Percentiles rank a stretch among this genome's conserved stretches.
phyloP scores from a whole-genome alignment of 2,329 filamentous ascomycete genomes.

The Fusarium dlaminii region DNA sequence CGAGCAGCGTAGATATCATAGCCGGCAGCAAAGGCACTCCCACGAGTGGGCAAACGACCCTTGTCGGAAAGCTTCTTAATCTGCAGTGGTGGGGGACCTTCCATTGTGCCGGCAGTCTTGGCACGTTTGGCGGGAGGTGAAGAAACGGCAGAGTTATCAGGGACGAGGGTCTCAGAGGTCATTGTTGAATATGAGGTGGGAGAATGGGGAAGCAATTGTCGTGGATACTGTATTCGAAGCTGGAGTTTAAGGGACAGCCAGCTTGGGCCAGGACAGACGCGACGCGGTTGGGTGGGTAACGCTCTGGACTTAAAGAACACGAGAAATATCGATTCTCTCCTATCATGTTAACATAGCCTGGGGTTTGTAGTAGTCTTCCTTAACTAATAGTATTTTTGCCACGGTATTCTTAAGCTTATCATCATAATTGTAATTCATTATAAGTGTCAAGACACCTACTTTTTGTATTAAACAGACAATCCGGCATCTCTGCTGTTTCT shows the following conservation, averaged over 20 bases:
- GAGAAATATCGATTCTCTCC: background rate
- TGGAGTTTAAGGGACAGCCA: conserved; percentile 38
- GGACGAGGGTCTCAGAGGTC: conserved; percentile 41
- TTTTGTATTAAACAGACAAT: background rate
- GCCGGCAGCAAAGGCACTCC: conserved; percentile 88
- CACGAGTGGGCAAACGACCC: conserved; percentile 85
- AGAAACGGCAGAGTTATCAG: conserved; percentile 62
- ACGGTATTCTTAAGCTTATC: background rate
- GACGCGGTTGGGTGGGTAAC: conserved; percentile 42
- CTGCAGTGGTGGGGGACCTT: conserved; percentile 70
- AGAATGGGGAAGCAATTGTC: conserved; percentile 38
- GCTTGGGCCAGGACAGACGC: conserved; percentile 37
- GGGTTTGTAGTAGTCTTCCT: background rate
- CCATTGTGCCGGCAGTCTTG: conserved; percentile 65
- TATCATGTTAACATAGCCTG: background rate
- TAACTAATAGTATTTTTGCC: background rate
- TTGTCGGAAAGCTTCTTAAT: conserved; percentile 88
- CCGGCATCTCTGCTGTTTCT: background rate
- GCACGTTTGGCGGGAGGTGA: conserved; percentile 84
- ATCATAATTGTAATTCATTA: background rate
- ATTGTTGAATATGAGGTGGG: conserved; percentile 13
- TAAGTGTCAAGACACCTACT: background rate
- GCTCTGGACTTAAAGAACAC: conserved; percentile 15
- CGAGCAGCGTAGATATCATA: conserved; percentile 91
- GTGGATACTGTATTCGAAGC: background rate